Conservation (phyloP, 768 basidiomycete species). For the Xanthoconium purpureum region DNA sequence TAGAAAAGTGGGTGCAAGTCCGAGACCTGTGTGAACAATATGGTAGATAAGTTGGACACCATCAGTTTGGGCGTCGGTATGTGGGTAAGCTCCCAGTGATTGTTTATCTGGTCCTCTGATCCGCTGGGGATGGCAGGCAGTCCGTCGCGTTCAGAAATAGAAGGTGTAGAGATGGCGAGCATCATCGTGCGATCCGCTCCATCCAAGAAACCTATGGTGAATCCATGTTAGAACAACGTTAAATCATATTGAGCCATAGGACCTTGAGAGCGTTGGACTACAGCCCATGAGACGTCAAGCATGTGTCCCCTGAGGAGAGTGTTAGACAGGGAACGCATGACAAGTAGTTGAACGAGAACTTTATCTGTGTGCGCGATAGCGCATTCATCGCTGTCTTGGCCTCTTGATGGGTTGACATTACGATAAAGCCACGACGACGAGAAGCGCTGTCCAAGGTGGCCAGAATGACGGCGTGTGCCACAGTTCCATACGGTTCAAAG, state of each 20-base stretch:
- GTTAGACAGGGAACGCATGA: neutral
- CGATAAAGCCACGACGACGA: conserved; percentile 77
- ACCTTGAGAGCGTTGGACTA: conserved; percentile 85
- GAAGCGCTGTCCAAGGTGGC: conserved; percentile 84
- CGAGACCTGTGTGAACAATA: conserved; percentile 62
- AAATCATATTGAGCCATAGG: neutral
- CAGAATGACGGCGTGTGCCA: conserved; percentile 75
- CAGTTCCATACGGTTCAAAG: conserved; percentile 64
- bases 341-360: conserved; percentile 41
- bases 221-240: conserved; percentile 5
- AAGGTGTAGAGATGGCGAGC: conserved; percentile 45
- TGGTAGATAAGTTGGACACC: conserved; percentile 60
- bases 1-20: conserved; percentile 72
- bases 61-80: conserved; percentile 52
- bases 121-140: conserved; percentile 25
- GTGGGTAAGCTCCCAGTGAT: conserved; percentile 33
- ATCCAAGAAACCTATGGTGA: conserved; percentile 64
- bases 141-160: conserved; percentile 28
- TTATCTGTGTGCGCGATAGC: conserved; percentile 66
- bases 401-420: conserved; percentile 73
- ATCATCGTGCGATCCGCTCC: conserved; percentile 74
- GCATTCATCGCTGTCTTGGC: conserved; percentile 66
- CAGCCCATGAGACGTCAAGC: conserved; percentile 84
- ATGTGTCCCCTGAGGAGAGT: conserved; percentile 54
- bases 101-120: conserved; percentile 31